phyloP scores from a whole-genome alignment of 495 filamentous ascomycete species.

The Xylaria bambusicola region DNA sequence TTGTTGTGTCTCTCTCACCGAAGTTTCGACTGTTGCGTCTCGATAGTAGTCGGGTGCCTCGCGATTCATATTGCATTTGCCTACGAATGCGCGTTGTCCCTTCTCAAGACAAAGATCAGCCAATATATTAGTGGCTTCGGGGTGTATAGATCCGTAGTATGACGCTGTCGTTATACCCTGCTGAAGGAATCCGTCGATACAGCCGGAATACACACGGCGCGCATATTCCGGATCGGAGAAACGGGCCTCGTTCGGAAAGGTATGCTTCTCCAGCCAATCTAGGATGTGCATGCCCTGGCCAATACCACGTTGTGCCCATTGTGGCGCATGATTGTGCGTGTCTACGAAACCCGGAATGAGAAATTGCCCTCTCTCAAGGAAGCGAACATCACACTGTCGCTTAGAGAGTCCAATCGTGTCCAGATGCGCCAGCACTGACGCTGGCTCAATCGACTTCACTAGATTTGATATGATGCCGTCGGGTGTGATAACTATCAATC shows the following conservation, averaged over 20 bases:
- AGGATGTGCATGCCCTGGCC: constrained; percentile 60
- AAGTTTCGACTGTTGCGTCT: constrained; percentile 50
- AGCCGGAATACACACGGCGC: constrained; percentile 49
- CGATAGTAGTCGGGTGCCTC: constrained; percentile 61
- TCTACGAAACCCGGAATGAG: constrained; percentile 64
- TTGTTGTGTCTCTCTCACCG: constrained; percentile 52
- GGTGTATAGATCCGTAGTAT: constrained; percentile 65
- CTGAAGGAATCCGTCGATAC: constrained; percentile 58
- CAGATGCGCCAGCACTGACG: constrained; percentile 23
- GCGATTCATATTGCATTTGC: constrained; percentile 68
- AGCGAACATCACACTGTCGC: constrained; percentile 28
- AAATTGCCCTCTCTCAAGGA: constrained; percentile 53
- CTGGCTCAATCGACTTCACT: constrained; percentile 15
- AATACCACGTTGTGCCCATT: constrained; percentile 62
- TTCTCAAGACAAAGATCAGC: constrained; percentile 57
- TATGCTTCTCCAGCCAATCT: constrained; percentile 61
- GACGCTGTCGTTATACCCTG: constrained; percentile 68
- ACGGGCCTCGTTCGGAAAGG: constrained; percentile 63
- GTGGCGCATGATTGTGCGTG: constrained; percentile 67
- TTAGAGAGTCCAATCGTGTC: constrained; percentile 1
- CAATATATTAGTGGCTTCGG: constrained; percentile 58
- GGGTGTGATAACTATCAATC: constrained; percentile 45
- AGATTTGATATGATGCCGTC: constrained; percentile 47
- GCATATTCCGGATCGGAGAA: constrained; percentile 59
- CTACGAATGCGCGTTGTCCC: constrained; percentile 65